Evolutionary conservation across 768 basidiomycete species (phyloP).

Genomic region (Auricularia sp.): DNA sequence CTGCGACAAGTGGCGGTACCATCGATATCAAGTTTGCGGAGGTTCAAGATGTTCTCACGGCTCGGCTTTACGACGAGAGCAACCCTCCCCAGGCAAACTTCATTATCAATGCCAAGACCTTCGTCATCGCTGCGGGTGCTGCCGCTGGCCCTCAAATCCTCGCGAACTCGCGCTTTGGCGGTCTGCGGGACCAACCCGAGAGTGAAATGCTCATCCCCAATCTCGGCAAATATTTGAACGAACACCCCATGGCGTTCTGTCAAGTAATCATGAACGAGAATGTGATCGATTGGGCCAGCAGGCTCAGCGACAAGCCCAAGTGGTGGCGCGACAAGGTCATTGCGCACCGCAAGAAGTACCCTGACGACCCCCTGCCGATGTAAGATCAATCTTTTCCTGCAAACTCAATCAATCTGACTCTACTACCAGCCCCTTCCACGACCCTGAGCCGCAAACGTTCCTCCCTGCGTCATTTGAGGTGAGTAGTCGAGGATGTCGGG

Average conservation of each 20-base stretch:
- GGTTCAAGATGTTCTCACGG: neutral
- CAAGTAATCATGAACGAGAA: conserved; percentile 12
- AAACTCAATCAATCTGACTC: neutral
- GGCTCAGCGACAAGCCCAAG: neutral
- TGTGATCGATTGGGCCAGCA: conserved; percentile 1
- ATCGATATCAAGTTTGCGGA: neutral
- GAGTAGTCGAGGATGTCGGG: neutral
- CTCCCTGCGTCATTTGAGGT: conserved; percentile 8
- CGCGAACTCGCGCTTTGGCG: conserved; percentile 11
- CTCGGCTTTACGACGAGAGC: neutral
- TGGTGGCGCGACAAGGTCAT: conserved; percentile 16
- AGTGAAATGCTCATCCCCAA: conserved; percentile 8
- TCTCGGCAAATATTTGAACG: conserved; percentile 14
- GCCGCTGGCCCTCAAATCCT: conserved; percentile 10
- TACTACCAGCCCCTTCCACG: conserved; percentile 10
- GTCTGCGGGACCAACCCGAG: neutral
- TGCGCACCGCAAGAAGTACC: conserved; percentile 10
- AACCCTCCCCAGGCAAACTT: neutral
- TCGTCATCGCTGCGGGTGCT: conserved; percentile 14
- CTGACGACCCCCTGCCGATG: conserved; percentile 15
- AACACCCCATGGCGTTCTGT: conserved; percentile 18
- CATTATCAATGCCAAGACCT: conserved; percentile 4
- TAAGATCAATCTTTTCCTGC: neutral
- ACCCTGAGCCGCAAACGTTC: conserved; percentile 26
- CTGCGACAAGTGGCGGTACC: neutral